These are phyloP conservation scores for Zygnema cylindricum DNA, from an alignment of 139 green algal genomes.

Conservation along the genomic window DNA sequence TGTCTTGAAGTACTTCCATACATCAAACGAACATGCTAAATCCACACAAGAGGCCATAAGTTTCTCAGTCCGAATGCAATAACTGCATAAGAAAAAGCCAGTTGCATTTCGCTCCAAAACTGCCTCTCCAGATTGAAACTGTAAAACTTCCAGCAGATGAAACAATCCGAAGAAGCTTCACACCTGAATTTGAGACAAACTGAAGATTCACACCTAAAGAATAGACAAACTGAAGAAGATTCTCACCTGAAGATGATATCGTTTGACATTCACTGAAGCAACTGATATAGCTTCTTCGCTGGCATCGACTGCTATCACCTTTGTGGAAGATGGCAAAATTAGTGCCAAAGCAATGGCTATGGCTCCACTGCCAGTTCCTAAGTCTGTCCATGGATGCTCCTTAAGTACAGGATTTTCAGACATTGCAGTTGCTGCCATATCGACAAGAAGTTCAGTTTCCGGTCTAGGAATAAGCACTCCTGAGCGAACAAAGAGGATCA, in stretches of 20 bases:
- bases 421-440: slow-evolving; percentile 29
- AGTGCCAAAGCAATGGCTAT: slow-evolving; percentile 79
- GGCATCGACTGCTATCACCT: slow-evolving; percentile 49
- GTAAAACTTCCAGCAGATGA: no score
- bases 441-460: slow-evolving; percentile 85
- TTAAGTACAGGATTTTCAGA: not conserved
- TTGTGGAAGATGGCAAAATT: slow-evolving; percentile 56
- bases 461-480: slow-evolving; percentile 90
- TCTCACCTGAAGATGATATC: slow-evolving; percentile 16
- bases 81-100: no score
- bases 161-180: no score
- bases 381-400: slow-evolving; percentile 76
- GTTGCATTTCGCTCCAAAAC: no score
- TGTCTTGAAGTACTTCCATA: no score
- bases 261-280: slow-evolving; percentile 29
- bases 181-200: no score
- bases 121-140: no score
- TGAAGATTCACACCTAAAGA: no score
- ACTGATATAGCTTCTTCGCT: slow-evolving; percentile 40
- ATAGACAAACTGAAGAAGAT: not conserved
- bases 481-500: slow-evolving; percentile 76
- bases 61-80: no score
- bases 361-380: slow-evolving; percentile 90
- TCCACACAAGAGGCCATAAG: no score
- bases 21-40: no score